Evolutionary conservation across 805 yeast species (phyloP), one percentile per base, ranked within the genome.

Genomic region (Starmera amethionina): DNA sequence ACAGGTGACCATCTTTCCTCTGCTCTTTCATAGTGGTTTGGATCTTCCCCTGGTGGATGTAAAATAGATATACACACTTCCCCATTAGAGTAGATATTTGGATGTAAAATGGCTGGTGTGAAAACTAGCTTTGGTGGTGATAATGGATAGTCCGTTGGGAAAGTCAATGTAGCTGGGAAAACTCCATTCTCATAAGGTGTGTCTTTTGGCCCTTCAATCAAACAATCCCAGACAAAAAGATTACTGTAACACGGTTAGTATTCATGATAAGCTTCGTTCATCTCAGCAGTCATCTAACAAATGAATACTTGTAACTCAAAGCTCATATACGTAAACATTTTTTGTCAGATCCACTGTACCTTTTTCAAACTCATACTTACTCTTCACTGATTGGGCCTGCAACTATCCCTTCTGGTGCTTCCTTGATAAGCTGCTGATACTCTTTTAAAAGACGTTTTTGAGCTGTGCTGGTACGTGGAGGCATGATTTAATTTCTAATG

Each of bases 1-100:
- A 93, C 89, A 0, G 98, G 98, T 7, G 95, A 84, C 98, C 98
- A 93, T 48, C 98, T 69, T 63, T 93, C 98, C 51, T 89, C 94
- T 0, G 97, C 95, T 28, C 85, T 64, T 60, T 93, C 98, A 63
- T 93, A 93, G 72, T 82, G 88, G 59, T 88, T 77, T 16, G 98
- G 97, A 60, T 93, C 98, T 51, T 89, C 95, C 10, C 98, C 98
- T 1, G 97, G 96, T 1, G 96, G 79, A 58, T 93, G 98, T 48
- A 93, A 68, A 38, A 93, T 93, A 13, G 96, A 86, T 38, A 93
- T 93, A 60, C 98, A 93, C 4, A 93, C 98, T 19, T 86, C 86
- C 3, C 98, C 98, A 55, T 89, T 95, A 38, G 84, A 77, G 59
- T 90, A 93, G 41, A 93, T 79, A 60, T 93, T 93, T 19, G 98